phyloP scores from a whole-genome alignment of 2,329 filamentous ascomycete genomes.

The Biscogniauxia mediterranea region DNA sequence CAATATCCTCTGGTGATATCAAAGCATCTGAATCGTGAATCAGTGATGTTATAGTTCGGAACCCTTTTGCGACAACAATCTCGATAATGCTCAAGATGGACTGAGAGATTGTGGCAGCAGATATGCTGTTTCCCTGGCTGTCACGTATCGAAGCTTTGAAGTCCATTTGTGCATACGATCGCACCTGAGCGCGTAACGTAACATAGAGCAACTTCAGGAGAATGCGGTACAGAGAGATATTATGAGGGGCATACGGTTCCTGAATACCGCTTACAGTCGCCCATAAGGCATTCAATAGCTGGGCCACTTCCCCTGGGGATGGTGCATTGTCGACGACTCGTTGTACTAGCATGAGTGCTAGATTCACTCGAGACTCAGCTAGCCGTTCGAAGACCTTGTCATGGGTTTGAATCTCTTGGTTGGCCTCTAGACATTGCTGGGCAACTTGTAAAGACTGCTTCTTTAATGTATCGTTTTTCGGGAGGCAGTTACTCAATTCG shows the following conservation, averaged over 20 bases:
- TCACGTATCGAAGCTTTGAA: conserved; percentile 25
- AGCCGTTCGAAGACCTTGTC: conserved; percentile 81
- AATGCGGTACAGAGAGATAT: conserved; percentile 73
- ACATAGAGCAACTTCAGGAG: conserved; percentile 85
- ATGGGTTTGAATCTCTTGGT: conserved; percentile 68
- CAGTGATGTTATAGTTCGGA: conserved; percentile 75
- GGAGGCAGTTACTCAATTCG: conserved; percentile 71
- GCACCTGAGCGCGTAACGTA: conserved; percentile 65
- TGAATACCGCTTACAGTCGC: conserved; percentile 53
- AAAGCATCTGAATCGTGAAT: conserved; percentile 72
- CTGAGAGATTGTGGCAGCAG: conserved; percentile 50
- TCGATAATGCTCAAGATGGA: conserved; percentile 78
- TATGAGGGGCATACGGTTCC: conserved; percentile 51
- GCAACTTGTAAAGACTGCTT: conserved; percentile 73
- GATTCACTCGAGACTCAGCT: conserved; percentile 71
- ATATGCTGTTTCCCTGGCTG: conserved; percentile 31
- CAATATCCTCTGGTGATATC: conserved; percentile 75
- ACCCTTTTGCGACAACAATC: conserved; percentile 75
- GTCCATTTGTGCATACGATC: conserved; percentile 24
- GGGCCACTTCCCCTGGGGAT: conserved; percentile 49
- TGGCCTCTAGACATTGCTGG: conserved; percentile 74
- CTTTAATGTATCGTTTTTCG: conserved; percentile 53
- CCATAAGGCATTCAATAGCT: conserved; percentile 50
- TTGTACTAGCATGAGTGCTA: conserved; percentile 80
- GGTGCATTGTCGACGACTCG: conserved; percentile 63